phyloP scores from a whole-genome alignment of 805 yeast species.

The Candida khao-thaluensis region DNA sequence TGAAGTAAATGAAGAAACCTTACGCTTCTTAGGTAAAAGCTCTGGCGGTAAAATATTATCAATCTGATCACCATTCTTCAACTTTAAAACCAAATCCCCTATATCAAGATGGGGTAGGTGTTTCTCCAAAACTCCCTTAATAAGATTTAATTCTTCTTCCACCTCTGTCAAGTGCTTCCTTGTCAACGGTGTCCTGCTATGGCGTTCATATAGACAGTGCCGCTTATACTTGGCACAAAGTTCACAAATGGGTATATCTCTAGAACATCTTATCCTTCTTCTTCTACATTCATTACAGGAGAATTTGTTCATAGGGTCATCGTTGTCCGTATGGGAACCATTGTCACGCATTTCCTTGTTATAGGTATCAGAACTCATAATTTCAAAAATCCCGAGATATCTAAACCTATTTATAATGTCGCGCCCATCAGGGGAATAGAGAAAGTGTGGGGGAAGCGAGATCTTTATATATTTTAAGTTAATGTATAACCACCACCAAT shows the following conservation, averaged over 20 bases:
- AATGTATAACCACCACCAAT: constrained; percentile 78
- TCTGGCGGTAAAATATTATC: constrained; percentile 10
- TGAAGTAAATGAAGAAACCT: constrained; percentile 1
- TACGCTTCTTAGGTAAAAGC: constrained; percentile 3
- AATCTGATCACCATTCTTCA: constrained; percentile 15
- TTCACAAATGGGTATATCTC: constrained; percentile 17
- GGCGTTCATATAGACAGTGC: constrained; percentile 17
- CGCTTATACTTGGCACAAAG: constrained; percentile 16
- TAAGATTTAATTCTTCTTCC: constrained; percentile 16
- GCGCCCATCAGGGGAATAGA: not conserved
- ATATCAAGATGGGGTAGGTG: constrained; percentile 15
- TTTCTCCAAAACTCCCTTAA: constrained; percentile 10
- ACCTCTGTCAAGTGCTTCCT: constrained; percentile 20
- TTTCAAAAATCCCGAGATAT: not conserved
- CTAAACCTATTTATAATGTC: not conserved
- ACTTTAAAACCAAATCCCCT: constrained; percentile 1
- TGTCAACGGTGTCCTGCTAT: constrained; percentile 17
- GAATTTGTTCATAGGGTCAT: constrained; percentile 10
- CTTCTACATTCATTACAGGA: constrained; percentile 20
- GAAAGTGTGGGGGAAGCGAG: not conserved
- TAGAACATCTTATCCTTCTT: constrained; percentile 17
- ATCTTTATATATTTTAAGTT: constrained; percentile 9
- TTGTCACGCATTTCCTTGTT: not conserved
- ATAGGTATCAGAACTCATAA: constrained; percentile 1
- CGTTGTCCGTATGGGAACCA: not conserved